Base-by-base conservation (phyloP, 306 rosid genomes). In the Amphicarpaea edgeworthii region DNA sequence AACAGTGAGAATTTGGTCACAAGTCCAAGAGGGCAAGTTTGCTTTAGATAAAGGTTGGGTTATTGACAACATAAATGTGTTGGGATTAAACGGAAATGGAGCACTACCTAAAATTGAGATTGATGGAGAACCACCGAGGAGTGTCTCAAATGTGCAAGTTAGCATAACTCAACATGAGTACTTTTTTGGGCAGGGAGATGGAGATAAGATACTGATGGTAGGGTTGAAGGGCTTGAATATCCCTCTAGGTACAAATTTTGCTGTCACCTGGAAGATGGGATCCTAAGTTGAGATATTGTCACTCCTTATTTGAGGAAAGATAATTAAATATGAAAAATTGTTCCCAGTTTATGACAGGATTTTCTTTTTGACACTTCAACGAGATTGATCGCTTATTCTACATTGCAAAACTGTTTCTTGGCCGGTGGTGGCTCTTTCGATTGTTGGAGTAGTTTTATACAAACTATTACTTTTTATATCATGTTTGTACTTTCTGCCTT, bases 41-140 rank as follows among this genome's bases (percentile, higher is more conserved):
- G 98, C 97, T 73, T 59, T 95, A n/a, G 89, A 75, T 38, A 82
- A 89, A 73, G 95, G 89, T 75, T 90, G 73, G 93, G 67, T 90
- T 41, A 77, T 95, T 50, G 97, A 85, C 81, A 90, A 81, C 32
- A 74, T 95, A 38, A 73, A 79, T 4, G 97, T 92, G 50, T 69
- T 92, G 89, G 98, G 98, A 65, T 79, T 92, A 78, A 81, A 15
- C 57, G 87, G 90, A 79, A 77, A 68, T 61, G 88, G 86, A 63
- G 70, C n/a, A 58, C 75, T 82, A 10, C 76, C 85, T 19, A 69
- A 63, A 1, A 74, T 92, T 16, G 86, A 75, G 72, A 58, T 94
- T 46, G 87, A 87, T n/a, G 98, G 90, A 15, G 68, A 70, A 41
- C 70, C 82, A 3, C 63, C 40, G 14, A 68, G 10, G 12, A 75